Base-by-base conservation (phyloP, 2,329 filamentous ascomycete genomes). In the Emmonsia crescens region DNA sequence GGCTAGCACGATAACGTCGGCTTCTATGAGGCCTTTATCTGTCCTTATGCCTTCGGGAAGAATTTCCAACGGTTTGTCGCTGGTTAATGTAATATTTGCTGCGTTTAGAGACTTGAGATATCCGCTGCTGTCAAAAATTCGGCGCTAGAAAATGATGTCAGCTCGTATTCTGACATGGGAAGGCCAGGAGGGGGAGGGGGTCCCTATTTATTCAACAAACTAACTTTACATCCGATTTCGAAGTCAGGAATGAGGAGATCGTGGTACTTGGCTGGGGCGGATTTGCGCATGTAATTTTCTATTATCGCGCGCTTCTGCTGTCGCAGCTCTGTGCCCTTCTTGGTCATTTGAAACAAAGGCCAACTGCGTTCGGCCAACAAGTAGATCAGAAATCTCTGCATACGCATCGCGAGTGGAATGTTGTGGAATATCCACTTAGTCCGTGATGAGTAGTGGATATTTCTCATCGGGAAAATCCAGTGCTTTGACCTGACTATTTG, bases 201-300 rank as follows among this genome's bases (percentile, higher is more conserved):
- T 24, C 21, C 27, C 8, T 36, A 6, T 5, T 60, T 31, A 52
- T 16, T 31, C n/a, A 14, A 19, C n/a, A 21, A 56, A 55, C 60
- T n/a, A 33, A 66, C 66, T 61, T 86, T 87, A 72, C 84, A 87
- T 0, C 83, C 83, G 19, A 85, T 71, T 55, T 81, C 78, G 60
- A 84, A 87, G 51, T 86, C 79, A 1, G 85, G 85, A 2, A 84
- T 83, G 42, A 87, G 69, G 10, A 84, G 74, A 40, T 83, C 79
- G 64, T 83, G 81, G 62, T 86, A 87, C 69, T 84, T 82, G 51
- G 78, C 74, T 0, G 85, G 84, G 0, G 80, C 80, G 0, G 70
- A 76, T 9, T 70, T 67, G 59, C 76, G 78, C 74, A 84, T 78
- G 54, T 79, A 75, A 27, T 65, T 64, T 42, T 83, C 66, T 65